Evolutionary conservation across 75 land plant species (phyloP).

Genomic region (Pinus taeda): DNA sequence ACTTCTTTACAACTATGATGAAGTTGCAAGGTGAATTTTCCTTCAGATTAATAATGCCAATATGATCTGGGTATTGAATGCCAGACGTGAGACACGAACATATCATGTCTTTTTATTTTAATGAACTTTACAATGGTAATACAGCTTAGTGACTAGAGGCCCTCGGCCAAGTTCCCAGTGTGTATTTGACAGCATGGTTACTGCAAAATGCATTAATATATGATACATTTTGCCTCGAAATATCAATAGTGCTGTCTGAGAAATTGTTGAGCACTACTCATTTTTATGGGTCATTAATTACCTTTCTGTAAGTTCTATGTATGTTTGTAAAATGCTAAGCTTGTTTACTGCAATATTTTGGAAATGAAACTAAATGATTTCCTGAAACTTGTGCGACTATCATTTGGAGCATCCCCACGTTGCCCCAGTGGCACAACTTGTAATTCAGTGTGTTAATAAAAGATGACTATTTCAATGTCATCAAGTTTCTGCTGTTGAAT

Average conservation of each 20-base stretch:
- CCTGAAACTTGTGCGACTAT: neutral
- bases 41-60: neutral
- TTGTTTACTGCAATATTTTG: neutral
- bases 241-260: neutral
- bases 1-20: neutral
- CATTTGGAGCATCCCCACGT: too few species aligned
- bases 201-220: neutral
- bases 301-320: neutral
- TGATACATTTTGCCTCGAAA: neutral
- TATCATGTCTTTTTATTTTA: neutral
- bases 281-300: neutral
- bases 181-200: neutral
- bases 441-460: too few species aligned
- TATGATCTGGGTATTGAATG: neutral
- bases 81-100: too few species aligned
- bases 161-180: neutral
- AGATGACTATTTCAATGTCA: too few species aligned
- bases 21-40: neutral
- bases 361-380: neutral
- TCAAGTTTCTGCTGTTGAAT: too few species aligned
- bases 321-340: neutral
- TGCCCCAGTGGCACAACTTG: too few species aligned
- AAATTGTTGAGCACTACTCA: neutral
- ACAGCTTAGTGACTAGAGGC: neutral
- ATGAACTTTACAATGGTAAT: neutral